Percentiles rank a stretch among this genome's conserved stretches.
phyloP scores from a whole-genome alignment of 306 rosid genomes.

The Quercus alba region DNA sequence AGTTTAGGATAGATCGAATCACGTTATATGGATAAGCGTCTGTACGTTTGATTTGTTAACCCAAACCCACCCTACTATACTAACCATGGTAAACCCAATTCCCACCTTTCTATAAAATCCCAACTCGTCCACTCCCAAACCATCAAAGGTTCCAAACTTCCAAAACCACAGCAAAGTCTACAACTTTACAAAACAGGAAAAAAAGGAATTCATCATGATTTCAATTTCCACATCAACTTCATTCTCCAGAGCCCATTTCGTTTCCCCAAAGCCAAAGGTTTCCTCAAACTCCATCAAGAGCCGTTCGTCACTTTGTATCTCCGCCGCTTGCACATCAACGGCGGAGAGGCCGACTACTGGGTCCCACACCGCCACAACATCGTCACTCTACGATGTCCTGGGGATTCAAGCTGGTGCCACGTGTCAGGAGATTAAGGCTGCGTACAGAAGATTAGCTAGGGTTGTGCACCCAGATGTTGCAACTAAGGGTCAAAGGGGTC shows the following conservation, averaged over 20 bases:
- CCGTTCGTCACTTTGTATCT: constrained; percentile 12
- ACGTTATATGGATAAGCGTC: constrained; percentile 18
- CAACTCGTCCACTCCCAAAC: not conserved
- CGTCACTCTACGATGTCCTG: constrained; percentile 48
- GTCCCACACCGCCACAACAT: not conserved
- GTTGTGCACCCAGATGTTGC: constrained; percentile 40
- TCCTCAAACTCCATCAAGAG: not conserved
- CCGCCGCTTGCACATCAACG: constrained; percentile 31
- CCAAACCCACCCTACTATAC: not conserved
- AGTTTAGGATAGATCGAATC: not conserved
- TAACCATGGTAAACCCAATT: constrained; percentile 20
- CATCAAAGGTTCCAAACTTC: too few relatives aligned
- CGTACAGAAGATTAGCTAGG: constrained; percentile 41
- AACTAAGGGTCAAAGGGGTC: not conserved
- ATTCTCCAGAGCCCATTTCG: not conserved
- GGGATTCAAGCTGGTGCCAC: constrained; percentile 38
- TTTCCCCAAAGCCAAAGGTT: not conserved
- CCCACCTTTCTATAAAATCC: not conserved
- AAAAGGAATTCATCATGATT: too few relatives aligned
- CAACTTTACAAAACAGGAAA: not conserved
- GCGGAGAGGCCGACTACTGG: constrained; percentile 21
- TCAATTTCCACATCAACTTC: constrained; percentile 15
- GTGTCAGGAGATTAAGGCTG: constrained; percentile 42
- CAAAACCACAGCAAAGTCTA: not conserved
- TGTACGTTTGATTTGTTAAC: not conserved